phyloP scores from a whole-genome alignment of 83 land plant genomes.

The Picea abies region DNA sequence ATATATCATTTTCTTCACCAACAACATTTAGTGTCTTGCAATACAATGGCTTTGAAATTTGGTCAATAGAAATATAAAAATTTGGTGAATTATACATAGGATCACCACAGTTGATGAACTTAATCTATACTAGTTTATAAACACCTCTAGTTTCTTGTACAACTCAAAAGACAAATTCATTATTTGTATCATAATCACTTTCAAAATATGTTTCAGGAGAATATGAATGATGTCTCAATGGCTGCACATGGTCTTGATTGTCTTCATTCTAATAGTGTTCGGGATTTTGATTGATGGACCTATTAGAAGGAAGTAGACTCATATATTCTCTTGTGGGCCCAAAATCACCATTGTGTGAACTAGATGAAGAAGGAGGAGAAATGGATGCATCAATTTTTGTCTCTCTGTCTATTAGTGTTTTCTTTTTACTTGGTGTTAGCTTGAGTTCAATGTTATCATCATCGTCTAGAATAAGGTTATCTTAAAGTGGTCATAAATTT shows the following conservation, averaged over 20 bases:
- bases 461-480: constrained; percentile 49
- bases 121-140: constrained; percentile 43
- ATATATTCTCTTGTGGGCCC: constrained; percentile 10
- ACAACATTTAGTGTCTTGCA: no score
- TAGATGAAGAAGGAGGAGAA: not conserved
- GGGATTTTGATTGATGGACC: not conserved
- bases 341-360: not conserved
- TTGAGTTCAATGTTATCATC: constrained; percentile 25
- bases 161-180: constrained; percentile 71
- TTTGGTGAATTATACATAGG: constrained; percentile 14
- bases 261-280: constrained; percentile 7
- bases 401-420: constrained; percentile 10
- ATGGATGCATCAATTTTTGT: constrained; percentile 8
- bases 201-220: constrained; percentile 51
- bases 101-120: constrained; percentile 44
- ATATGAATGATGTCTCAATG: constrained; percentile 39
- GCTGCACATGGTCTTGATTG: constrained; percentile 40
- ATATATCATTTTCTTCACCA: no score
- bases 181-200: constrained; percentile 44
- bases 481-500: constrained; percentile 43
- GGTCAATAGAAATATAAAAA: no score
- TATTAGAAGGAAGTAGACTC: not conserved
- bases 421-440: constrained; percentile 5
- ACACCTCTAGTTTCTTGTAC: constrained; percentile 44
- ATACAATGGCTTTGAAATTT: no score